These are phyloP conservation scores for Hymenoscyphus salicellus DNA, from an alignment of 2,329 filamentous ascomycete genomes.

Conservation along the genomic window DNA sequence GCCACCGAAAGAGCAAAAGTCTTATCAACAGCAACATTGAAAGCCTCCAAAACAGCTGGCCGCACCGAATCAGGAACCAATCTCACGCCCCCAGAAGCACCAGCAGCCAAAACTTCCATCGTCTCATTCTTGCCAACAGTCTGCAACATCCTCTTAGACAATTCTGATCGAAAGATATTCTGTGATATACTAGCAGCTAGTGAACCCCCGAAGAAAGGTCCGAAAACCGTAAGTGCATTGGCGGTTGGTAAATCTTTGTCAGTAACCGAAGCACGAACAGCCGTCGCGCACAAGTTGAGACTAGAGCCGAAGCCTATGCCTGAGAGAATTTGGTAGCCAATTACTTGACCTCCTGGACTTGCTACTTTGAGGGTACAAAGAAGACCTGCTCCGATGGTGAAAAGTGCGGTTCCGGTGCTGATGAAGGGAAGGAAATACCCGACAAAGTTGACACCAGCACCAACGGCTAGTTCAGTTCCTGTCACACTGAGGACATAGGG, in stretches of 20 bases:
- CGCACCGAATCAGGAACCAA: constrained; percentile 50
- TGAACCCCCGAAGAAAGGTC: constrained; percentile 54
- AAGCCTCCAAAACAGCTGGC: constrained; percentile 52
- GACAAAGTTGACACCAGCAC: constrained; percentile 23
- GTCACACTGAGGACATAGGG: constrained; percentile 19
- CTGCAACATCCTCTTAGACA: constrained; percentile 11
- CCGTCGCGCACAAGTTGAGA: constrained; percentile 55
- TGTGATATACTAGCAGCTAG: constrained; percentile 55
- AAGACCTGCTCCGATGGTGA: constrained; percentile 47
- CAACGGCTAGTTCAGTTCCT: constrained; percentile 7
- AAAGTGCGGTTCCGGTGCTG: constrained; percentile 29
- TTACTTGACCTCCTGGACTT: constrained; percentile 40
- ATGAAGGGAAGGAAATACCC: constrained; percentile 37
- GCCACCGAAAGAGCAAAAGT: constrained; percentile 53
- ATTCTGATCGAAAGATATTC: constrained; percentile 38
- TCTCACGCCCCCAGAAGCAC: constrained; percentile 54
- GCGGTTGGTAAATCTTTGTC: constrained; percentile 45
- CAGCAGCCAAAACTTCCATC: constrained; percentile 40
- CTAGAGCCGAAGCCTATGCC: constrained; percentile 55
- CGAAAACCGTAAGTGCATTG: constrained; percentile 50
- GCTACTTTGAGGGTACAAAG: constrained; percentile 47
- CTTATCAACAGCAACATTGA: constrained; percentile 51
- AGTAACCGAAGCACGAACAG: constrained; percentile 51
- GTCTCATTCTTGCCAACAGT: constrained; percentile 33
- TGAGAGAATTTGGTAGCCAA: constrained; percentile 55